Evolutionary conservation across 768 basidiomycete species (phyloP), one percentile per base, ranked within the genome.

Genomic region (Leccinum variicolor): DNA sequence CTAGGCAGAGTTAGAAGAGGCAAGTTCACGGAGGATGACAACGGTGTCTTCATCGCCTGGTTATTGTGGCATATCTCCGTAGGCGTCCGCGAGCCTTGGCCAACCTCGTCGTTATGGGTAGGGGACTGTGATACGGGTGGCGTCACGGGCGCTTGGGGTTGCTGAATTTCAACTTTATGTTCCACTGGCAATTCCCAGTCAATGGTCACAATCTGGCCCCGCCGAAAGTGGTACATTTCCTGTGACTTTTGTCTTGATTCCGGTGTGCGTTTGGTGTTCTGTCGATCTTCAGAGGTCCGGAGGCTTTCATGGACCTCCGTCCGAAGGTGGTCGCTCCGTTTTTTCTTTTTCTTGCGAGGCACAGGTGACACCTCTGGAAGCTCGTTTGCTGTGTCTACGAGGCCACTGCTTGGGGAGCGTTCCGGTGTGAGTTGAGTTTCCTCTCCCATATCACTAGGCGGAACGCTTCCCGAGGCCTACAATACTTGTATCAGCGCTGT

Each of bases 161-260:
- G 28, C 19, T 50, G 39, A 34, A n/a, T 10, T 17, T 23, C 33
- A 2, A 36, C 26, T 9, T 31, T n/a, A 8, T 28, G 14, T 28
- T 43, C 41, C 13, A 39, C 17, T n/a, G 36, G 36, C 7, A 11
- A 39, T 25, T 29, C 55, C 26, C 43, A 21, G 5, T 43, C 47
- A 6, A 59, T 3, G 2, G 39, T 11, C 6, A 67, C 68, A 2
- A 69, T 31, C 41, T 56, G 59, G 0, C 68, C 67, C 3, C 53
- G 57, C 51, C 55, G 59, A 6, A 68, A 47, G 23, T 65, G 59
- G 19, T 56, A 57, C 21, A 26, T 66, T 13, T 23, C 23, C 13
- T 21, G 31, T 0, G 47, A 4, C n/a, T 6, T 39, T 3, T 14
- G 19, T 23, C 29, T 57, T 2, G 13, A 9, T 10, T 36, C 51